Base-by-base conservation (phyloP, 1,139 yeast genomes). In the Citeromyces hawaiiensis region DNA sequence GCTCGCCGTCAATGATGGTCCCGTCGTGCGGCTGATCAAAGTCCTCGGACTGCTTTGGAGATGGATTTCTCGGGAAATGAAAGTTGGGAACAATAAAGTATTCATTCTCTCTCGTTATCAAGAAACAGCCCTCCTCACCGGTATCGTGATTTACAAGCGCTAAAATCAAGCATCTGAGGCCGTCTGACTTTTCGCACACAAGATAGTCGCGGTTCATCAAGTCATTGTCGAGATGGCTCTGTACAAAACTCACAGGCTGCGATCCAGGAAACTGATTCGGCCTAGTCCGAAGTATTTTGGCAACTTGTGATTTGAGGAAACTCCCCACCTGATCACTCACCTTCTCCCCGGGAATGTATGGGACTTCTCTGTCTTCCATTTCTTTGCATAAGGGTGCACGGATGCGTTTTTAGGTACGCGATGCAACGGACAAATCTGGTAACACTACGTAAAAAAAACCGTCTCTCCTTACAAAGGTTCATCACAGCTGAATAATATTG, bases 181-280 rank as follows among this genome's bases (percentile, higher is more conserved):
- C 99, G 58, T 93, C 98, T 0, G 94, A 77, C 56, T 93, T 93
- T 54, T 93, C 99, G 61, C 98, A 91, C 0, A 91, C 98, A 51
- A 76, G 81, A 55, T 87, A 91, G 51, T 81, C 87, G 41, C 71
- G 71, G 3, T 63, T 63, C 55, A 71, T 56, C 39, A 91, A 61
- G 31, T 76, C 74, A 40, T 75, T 75, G 5, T 66, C 63, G 34
- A 91, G 65, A 59, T 88, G 96, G 35, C 67, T 65, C 43, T 86
- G 66, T 38, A 85, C 79, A 56, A 93, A 88, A 31, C 96, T 85
- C 2, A 91, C 86, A 0, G 99, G 99, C 59, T 93, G 98, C 1
- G 96, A 80, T 0, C 97, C 97, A 3, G 94, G 88, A 50, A 85
- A 85, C 2, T 61, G 53, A 21, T 66, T 59, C 42, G 59, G 64